These are phyloP conservation scores for Tricholomella constricta DNA, from an alignment of 768 basidiomycete species.

Conservation along the genomic window DNA sequence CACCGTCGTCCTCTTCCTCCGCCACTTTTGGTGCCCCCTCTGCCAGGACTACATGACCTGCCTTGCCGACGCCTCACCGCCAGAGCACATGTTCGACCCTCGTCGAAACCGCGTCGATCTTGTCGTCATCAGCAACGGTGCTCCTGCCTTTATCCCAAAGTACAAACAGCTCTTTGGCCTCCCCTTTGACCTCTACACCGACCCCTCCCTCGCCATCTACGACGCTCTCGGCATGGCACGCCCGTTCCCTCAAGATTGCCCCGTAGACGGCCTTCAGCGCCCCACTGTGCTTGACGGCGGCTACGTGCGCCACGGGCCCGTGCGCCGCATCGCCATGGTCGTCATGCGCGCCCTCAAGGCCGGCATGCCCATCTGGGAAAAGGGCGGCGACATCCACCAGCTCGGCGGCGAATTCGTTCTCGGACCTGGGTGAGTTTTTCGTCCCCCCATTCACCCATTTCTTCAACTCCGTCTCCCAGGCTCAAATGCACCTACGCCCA, in stretches of 20 bases:
- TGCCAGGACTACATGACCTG: conserved; percentile 83
- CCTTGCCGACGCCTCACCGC: conserved; percentile 52
- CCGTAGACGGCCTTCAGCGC: too few species aligned
- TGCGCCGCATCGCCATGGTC: conserved; percentile 76
- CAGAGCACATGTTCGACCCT: conserved; percentile 41
- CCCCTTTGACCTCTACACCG: conserved; percentile 77
- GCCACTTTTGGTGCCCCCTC: conserved; percentile 87
- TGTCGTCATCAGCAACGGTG: conserved; percentile 79
- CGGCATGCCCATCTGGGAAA: conserved; percentile 82
- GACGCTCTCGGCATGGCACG: conserved; percentile 70
- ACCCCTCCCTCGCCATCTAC: conserved; percentile 72
- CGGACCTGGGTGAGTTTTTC: conserved; percentile 44
- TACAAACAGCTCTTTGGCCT: conserved; percentile 77
- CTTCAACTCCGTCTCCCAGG: conserved; percentile 33
- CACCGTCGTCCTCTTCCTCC: conserved; percentile 81
- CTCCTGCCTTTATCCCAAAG: conserved; percentile 72
- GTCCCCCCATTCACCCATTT: background rate
- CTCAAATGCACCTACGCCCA: conserved; percentile 74
- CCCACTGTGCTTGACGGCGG: conserved; percentile 23
- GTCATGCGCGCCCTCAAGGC: conserved; percentile 68
- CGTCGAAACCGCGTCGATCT: conserved; percentile 54
- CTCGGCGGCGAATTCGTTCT: conserved; percentile 86
- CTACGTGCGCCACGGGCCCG: conserved; percentile 66
- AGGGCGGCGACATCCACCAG: conserved; percentile 74
- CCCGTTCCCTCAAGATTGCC: too few species aligned